Percentiles rank a stretch among this genome's conserved stretches.
phyloP scores from a whole-genome alignment of 1,284 basidiomycete genomes.

The Ceratorhiza oryzae-sativae region DNA sequence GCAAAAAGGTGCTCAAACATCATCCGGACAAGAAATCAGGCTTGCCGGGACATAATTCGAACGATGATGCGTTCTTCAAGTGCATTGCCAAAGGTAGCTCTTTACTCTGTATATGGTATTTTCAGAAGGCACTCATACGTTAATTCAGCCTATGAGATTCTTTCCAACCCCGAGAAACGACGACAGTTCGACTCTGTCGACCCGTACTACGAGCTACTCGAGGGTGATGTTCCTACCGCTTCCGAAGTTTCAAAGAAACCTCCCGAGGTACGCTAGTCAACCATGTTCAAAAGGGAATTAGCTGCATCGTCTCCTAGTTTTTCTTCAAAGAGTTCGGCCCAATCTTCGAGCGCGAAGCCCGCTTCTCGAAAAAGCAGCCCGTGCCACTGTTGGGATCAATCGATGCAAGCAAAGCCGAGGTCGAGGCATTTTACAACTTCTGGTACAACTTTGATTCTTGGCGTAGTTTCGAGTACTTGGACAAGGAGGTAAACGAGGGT shows the following conservation, averaged over 20 bases:
- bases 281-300: neutral
- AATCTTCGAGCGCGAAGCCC: conserved; percentile 88
- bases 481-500: conserved; percentile 99
- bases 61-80: conserved; percentile 99
- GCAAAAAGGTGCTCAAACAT: conserved; percentile 98
- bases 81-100: conserved; percentile 85
- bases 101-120: neutral
- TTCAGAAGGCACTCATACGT: neutral
- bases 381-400: conserved; percentile 81
- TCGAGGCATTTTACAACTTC: conserved; percentile 97
- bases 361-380: conserved; percentile 90
- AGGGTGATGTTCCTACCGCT: conserved; percentile 78
- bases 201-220: conserved; percentile 73
- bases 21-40: conserved; percentile 99
- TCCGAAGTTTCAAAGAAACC: conserved; percentile 64
- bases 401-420: conserved; percentile 79
- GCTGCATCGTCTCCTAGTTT: conserved; percentile 59
- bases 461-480: conserved; percentile 97
- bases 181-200: conserved; percentile 98
- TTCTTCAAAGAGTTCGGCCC: conserved; percentile 74
- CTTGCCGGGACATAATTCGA: conserved; percentile 66
- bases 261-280: conserved; percentile 47
- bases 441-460: conserved; percentile 99
- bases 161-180: conserved; percentile 86
- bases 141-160: conserved; percentile 78